Evolutionary conservation across 805 yeast species (phyloP).

Genomic region (Hanseniaspora lindneri): DNA sequence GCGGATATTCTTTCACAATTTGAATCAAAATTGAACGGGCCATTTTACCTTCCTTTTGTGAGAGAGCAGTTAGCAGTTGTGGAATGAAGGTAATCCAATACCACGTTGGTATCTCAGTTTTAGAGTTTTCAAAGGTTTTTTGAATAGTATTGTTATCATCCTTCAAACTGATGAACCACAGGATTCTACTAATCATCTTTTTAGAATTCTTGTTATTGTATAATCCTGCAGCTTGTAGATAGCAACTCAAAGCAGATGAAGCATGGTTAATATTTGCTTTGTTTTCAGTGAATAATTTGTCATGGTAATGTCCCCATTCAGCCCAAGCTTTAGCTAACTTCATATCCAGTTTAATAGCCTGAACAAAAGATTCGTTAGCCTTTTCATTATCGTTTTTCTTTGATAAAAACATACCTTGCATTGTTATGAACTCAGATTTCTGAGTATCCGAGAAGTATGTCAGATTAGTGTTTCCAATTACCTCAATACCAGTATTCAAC

Average conservation of each 20-base stretch:
- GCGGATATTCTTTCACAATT: constrained; percentile 94
- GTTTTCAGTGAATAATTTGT: constrained; percentile 70
- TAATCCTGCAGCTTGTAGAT: constrained; percentile 92
- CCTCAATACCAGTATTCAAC: constrained; percentile 88
- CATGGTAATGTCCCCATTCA: constrained; percentile 97
- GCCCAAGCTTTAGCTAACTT: constrained; percentile 98
- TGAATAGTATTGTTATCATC: constrained; percentile 71
- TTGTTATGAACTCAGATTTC: constrained; percentile 93
- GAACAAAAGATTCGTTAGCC: constrained; percentile 95
- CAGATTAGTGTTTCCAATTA: constrained; percentile 87
- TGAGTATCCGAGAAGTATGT: constrained; percentile 95
- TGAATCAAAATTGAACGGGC: constrained; percentile 79
- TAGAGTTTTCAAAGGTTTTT: constrained; percentile 77
- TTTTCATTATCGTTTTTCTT: constrained; percentile 83
- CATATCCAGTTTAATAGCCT: constrained; percentile 91
- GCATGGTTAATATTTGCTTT: constrained; percentile 75
- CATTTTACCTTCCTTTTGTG: constrained; percentile 81
- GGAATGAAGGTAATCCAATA: constrained; percentile 97
- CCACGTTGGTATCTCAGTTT: constrained; percentile 98
- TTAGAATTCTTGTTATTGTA: constrained; percentile 89
- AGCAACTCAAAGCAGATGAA: constrained; percentile 88
- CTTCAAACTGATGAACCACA: constrained; percentile 89
- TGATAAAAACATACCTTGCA: constrained; percentile 95
- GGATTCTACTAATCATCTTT: constrained; percentile 70
- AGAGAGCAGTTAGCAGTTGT: constrained; percentile 75